Base-by-base conservation (phyloP, 352 stramenopile genomes). In the Phytopythium kandeliae region DNA sequence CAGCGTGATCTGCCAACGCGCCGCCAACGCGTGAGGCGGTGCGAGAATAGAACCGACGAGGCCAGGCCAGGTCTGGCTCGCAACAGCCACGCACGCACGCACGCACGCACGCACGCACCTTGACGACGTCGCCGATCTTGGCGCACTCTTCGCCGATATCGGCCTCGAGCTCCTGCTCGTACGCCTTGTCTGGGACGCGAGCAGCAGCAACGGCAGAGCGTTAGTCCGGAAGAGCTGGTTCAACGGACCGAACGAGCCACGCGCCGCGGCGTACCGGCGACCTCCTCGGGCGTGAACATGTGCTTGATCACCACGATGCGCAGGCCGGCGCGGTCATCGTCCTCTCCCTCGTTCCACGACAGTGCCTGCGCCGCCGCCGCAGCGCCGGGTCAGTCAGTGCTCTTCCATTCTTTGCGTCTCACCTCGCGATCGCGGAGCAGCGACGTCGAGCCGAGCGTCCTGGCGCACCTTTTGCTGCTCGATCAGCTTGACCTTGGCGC, bases 271-370 rank as follows among this genome's bases (percentile, higher is more conserved):
- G 0, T 28, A 88, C 79, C 58, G 67, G 85, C 61, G 40, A 97
- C 89, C 57, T 97, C 89, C 15, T 79, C 71, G 0, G 88, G 86
- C 24, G 82, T 83, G 65, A 98, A 98, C 82, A 98, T 91, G 75
- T 97, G 85, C 73, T 98, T 97, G 28, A 99, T 78, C 28, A 98
- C 93, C 31, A 98, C 87, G 64, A 99, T 99, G 6, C 92, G 81
- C 22, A 98, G 66, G 9, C 92, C 96, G 19, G 89, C 78, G 17
- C 87, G 78, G 28, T 98, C 85, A 25, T 84, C 88, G 34, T 95
- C 81, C 68, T 98, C 95, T 43, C 97, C 94, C 66, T 92, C 89
- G 49, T 97, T 97, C 93, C 96, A 98, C 30, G 93, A 96, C 47
- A 98, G 65, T 7, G 95, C 94, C 76, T 59, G 78, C 21, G 17